Conservation (phyloP, 2,329 filamentous ascomycete species). For the Colletotrichum gigasporum region DNA sequence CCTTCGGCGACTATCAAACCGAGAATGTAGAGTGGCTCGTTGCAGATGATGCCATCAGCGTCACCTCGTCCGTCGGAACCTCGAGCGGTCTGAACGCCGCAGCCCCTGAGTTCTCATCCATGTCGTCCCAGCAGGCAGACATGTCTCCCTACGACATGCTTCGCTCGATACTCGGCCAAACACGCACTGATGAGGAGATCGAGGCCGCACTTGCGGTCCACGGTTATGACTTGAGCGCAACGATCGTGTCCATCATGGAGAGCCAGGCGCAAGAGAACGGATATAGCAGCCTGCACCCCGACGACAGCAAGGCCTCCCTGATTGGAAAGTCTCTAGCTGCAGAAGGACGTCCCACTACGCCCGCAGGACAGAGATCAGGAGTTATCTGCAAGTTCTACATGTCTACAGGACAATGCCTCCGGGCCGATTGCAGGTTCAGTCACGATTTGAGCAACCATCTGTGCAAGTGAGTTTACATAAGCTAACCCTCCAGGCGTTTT, state of each 20-base stretch:
- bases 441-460: slow-evolving; percentile 95
- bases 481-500: neutral
- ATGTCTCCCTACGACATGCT: slow-evolving; percentile 99
- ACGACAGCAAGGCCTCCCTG: slow-evolving; percentile 73
- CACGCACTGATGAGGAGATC: slow-evolving; percentile 92
- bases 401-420: slow-evolving; percentile 92
- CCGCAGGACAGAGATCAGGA: slow-evolving; percentile 80
- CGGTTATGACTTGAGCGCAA: slow-evolving; percentile 92
- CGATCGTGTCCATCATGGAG: slow-evolving; percentile 89
- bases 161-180: slow-evolving; percentile 90
- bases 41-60: slow-evolving; percentile 84
- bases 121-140: slow-evolving; percentile 75
- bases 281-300: slow-evolving; percentile 42
- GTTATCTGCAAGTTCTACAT: slow-evolving; percentile 98
- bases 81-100: slow-evolving; percentile 80
- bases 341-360: slow-evolving; percentile 79
- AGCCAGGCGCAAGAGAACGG: slow-evolving; percentile 60
- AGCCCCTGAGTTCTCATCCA: slow-evolving; percentile 78
- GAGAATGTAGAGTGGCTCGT: slow-evolving; percentile 98
- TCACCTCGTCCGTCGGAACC: slow-evolving; percentile 77
- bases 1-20: slow-evolving; percentile 89
- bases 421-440: slow-evolving; percentile 96
- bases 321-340: slow-evolving; percentile 91
- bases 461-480: slow-evolving; percentile 82
- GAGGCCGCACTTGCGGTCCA: slow-evolving; percentile 89